Evolutionary conservation across 1,284 basidiomycete species (phyloP).

Genomic region (Tilletia setariae): DNA sequence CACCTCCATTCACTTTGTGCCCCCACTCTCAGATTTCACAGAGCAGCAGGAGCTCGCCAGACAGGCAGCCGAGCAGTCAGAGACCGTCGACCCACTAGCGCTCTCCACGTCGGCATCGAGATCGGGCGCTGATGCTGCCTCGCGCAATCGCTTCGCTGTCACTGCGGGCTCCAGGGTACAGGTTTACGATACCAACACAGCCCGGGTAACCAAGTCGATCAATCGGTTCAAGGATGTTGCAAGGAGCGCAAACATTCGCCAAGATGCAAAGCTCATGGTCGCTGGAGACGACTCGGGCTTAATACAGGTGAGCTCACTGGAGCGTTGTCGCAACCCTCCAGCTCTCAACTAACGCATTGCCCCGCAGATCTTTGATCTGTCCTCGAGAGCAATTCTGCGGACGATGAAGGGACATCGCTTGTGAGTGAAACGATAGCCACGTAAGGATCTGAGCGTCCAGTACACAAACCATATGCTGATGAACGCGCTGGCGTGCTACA

Average conservation of each 20-base stretch:
- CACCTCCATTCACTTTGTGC: slow-evolving; percentile 51
- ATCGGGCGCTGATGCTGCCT: not conserved
- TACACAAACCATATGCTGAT: too few relatives aligned
- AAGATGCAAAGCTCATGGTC: slow-evolving; percentile 89
- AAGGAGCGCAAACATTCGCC: slow-evolving; percentile 62
- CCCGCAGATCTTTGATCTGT: slow-evolving; percentile 93
- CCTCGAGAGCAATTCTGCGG: slow-evolving; percentile 86
- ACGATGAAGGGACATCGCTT: slow-evolving; percentile 89
- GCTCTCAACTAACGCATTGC: too few relatives aligned
- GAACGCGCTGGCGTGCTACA: slow-evolving; percentile 25
- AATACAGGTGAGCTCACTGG: slow-evolving; percentile 66
- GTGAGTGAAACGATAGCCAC: slow-evolving; percentile 52
- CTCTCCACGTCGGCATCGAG: not conserved
- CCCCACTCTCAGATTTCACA: slow-evolving; percentile 33
- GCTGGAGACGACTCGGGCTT: slow-evolving; percentile 92
- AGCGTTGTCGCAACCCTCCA: too few relatives aligned
- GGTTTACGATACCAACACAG: slow-evolving; percentile 91
- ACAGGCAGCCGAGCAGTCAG: not conserved
- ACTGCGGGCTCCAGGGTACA: slow-evolving; percentile 90
- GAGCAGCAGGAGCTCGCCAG: not conserved
- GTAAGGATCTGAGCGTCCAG: too few relatives aligned
- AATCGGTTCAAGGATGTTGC: slow-evolving; percentile 95
- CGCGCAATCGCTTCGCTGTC: slow-evolving; percentile 72
- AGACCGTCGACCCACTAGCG: slow-evolving; percentile 1
- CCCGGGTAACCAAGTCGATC: slow-evolving; percentile 92